Percentiles rank a stretch among this genome's conserved stretches.
phyloP scores from a whole-genome alignment of 805 yeast species.

The Metschnikowia bowlesiae region DNA sequence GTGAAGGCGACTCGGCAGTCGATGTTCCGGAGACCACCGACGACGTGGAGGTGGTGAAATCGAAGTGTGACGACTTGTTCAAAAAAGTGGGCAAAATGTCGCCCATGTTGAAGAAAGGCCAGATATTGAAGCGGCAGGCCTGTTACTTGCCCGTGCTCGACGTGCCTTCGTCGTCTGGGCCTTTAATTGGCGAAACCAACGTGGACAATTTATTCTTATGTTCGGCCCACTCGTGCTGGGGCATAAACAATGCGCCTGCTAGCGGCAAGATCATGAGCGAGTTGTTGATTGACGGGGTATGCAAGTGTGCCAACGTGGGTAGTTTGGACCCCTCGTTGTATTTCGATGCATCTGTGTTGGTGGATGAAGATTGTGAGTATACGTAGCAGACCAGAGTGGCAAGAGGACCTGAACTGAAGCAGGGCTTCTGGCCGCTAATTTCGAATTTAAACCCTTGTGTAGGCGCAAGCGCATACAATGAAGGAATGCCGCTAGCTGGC shows the following conservation, averaged over 20 bases:
- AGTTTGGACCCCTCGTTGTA: constrained; percentile 83
- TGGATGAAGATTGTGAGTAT: constrained; percentile 16
- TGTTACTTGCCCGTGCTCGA: constrained; percentile 94
- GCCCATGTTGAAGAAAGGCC: constrained; percentile 65
- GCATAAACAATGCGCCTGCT: constrained; percentile 95
- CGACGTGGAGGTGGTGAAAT: constrained; percentile 82
- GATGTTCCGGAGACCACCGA: constrained; percentile 92
- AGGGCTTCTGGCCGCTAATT: too few relatives aligned
- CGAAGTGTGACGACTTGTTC: constrained; percentile 84
- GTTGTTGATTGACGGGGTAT: constrained; percentile 76
- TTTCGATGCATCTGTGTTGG: constrained; percentile 65
- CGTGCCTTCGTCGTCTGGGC: constrained; percentile 89
- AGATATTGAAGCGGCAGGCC: constrained; percentile 80
- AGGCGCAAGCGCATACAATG: too few relatives aligned
- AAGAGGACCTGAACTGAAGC: too few relatives aligned
- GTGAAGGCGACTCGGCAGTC: constrained; percentile 90
- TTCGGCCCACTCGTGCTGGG: constrained; percentile 98
- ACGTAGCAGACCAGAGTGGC: too few relatives aligned
- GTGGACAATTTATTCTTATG: constrained; percentile 75
- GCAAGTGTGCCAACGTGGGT: constrained; percentile 69
- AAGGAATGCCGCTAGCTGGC: too few relatives aligned
- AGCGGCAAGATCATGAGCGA: constrained; percentile 94
- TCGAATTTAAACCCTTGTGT: too few relatives aligned
- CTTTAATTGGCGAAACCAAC: constrained; percentile 89
- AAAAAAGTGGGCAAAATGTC: constrained; percentile 74